phyloP scores from a whole-genome alignment of 352 stramenopile genomes.

The Aphanomyces euteiches region DNA sequence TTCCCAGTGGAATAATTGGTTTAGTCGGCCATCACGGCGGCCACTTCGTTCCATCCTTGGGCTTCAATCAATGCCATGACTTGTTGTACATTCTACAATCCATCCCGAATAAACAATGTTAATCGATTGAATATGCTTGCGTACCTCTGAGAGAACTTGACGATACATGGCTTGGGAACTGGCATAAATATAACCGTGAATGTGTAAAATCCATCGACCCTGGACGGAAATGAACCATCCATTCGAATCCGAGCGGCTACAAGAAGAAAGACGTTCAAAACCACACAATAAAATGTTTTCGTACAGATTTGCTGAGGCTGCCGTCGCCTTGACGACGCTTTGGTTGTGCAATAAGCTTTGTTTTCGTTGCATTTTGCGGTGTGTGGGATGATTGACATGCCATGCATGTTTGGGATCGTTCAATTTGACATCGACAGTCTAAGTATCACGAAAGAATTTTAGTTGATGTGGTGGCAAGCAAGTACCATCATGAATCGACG shows the following conservation, averaged over 20 bases:
- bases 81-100: constrained; percentile 21
- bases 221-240: constrained; percentile 5
- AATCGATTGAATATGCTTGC: background rate
- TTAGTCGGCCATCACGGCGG: background rate
- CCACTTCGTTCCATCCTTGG: background rate
- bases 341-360: too few relatives aligned
- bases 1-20: background rate
- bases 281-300: background rate
- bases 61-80: constrained; percentile 13
- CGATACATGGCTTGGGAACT: background rate
- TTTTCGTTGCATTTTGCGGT: too few relatives aligned
- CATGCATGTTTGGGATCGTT: background rate
- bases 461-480: too few relatives aligned
- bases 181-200: constrained; percentile 7
- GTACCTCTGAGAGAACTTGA: constrained; percentile 13
- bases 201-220: constrained; percentile 19
- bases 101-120: background rate
- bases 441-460: background rate
- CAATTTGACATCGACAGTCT: constrained; percentile 4
- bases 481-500: constrained; percentile 23
- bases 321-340: background rate
- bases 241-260: background rate
- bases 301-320: background rate
- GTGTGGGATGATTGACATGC: too few relatives aligned
- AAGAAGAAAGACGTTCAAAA: too few relatives aligned